phyloP scores from a whole-genome alignment of 306 rosid species.

The Vigna mungo region DNA sequence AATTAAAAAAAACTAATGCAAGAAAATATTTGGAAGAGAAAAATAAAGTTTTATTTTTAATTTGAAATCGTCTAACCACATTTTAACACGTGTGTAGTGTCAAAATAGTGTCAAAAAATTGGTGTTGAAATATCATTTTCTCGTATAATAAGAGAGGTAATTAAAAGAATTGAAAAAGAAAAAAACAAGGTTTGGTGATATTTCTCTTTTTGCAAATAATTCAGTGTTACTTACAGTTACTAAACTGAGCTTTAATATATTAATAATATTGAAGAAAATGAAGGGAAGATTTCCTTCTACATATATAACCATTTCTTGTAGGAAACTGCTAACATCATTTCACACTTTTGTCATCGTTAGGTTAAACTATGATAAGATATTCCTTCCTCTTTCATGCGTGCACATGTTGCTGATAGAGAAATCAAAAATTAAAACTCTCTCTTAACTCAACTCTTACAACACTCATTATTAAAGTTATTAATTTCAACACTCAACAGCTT shows the following conservation, averaged over 20 bases:
- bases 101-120: too few relatives aligned
- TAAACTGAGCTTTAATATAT: not conserved
- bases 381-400: not conserved
- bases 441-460: too few relatives aligned
- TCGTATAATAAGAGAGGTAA: not conserved
- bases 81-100: too few relatives aligned
- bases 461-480: too few relatives aligned
- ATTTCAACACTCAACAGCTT: too few relatives aligned
- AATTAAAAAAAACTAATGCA: too few relatives aligned
- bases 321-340: conserved; percentile 46
- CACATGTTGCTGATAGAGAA: not conserved
- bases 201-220: too few relatives aligned
- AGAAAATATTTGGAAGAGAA: too few relatives aligned
- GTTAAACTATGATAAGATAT: not conserved
- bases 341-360: not conserved
- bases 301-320: conserved; percentile 34
- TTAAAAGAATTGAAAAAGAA: conserved; percentile 7
- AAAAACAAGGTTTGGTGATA: conserved; percentile 15
- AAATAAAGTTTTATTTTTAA: too few relatives aligned
- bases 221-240: not conserved
- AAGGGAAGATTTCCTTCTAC: not conserved
- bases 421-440: too few relatives aligned
- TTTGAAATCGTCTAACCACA: too few relatives aligned
- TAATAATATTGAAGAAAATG: not conserved
- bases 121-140: too few relatives aligned